phyloP scores from a whole-genome alignment of 495 filamentous ascomycete species.

The Cercophora sp. region DNA sequence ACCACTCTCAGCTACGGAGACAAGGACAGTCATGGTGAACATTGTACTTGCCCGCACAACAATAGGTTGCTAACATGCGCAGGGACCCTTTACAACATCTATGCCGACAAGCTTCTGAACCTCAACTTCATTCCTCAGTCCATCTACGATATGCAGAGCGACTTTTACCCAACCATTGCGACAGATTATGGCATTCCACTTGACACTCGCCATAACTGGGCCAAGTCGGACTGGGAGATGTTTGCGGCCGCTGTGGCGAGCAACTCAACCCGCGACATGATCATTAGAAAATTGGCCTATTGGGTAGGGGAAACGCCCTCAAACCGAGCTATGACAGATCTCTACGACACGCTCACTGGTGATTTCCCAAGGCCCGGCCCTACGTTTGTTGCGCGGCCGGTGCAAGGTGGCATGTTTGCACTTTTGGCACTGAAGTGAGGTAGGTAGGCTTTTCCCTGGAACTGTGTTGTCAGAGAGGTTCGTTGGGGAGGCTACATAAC shows the following conservation, averaged over 20 bases:
- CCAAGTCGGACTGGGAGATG: slow-evolving; percentile 87
- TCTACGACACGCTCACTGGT: slow-evolving; percentile 67
- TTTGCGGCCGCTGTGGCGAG: slow-evolving; percentile 72
- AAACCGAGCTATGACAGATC: slow-evolving; percentile 70
- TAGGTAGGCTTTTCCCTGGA: too few species aligned
- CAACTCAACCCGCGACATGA: slow-evolving; percentile 54
- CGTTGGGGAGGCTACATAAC: too few species aligned
- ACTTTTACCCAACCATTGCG: slow-evolving; percentile 73
- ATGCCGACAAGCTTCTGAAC: slow-evolving; percentile 69
- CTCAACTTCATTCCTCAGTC: slow-evolving; percentile 64
- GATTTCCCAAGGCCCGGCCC: slow-evolving; percentile 52
- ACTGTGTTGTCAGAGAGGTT: too few species aligned
- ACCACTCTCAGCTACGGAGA: slow-evolving; percentile 63
- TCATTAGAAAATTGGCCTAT: slow-evolving; percentile 64
- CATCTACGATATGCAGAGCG: slow-evolving; percentile 74
- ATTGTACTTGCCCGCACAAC: background rate
- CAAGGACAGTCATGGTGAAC: slow-evolving; percentile 32
- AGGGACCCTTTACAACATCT: slow-evolving; percentile 84
- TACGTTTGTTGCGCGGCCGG: slow-evolving; percentile 73
- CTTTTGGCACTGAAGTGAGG: slow-evolving; percentile 56
- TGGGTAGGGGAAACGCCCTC: slow-evolving; percentile 77
- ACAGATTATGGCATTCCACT: slow-evolving; percentile 76
- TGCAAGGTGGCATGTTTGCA: slow-evolving; percentile 78
- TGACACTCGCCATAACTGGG: slow-evolving; percentile 78
- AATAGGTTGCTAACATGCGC: slow-evolving; percentile 39